Conservation (phyloP, 1,284 basidiomycete genomes). For the Coriolopsis trogii region DNA sequence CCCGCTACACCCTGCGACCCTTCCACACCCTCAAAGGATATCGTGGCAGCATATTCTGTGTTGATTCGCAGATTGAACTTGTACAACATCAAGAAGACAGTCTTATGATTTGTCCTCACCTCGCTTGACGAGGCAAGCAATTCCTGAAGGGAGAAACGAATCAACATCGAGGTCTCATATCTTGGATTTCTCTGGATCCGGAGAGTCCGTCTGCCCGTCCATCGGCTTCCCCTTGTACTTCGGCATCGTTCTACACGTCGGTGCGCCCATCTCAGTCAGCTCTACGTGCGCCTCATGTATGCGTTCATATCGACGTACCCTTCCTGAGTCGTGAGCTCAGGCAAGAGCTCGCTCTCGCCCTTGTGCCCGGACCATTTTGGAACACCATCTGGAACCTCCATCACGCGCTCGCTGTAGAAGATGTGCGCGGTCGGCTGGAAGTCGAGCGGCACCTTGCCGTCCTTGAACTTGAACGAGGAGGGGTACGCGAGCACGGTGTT, state of each 20-base stretch:
- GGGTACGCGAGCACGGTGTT: conserved; percentile 38
- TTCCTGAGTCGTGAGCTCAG: conserved; percentile 28
- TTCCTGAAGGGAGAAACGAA: no score
- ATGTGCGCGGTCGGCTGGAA: conserved; percentile 38
- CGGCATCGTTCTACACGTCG: conserved; percentile 28
- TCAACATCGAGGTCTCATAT: conserved; percentile 49
- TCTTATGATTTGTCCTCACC: no score
- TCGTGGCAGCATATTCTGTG: no score
- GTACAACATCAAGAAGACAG: no score
- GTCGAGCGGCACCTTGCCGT: conserved; percentile 30
- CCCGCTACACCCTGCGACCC: no score
- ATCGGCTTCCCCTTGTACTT: conserved; percentile 27
- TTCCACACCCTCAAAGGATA: no score
- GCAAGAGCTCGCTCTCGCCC: conserved; percentile 32
- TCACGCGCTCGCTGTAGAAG: conserved; percentile 36
- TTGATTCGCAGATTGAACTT: no score
- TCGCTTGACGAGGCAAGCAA: no score
- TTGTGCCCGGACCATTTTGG: conserved; percentile 39
- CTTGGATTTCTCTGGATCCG: neutral
- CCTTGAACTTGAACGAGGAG: conserved; percentile 33
- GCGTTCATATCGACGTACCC: conserved; percentile 24
- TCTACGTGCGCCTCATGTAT: no score
- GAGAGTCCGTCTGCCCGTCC: neutral
- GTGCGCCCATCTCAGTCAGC: no score
- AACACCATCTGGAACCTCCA: conserved; percentile 37